Base-by-base conservation (phyloP, 1,284 basidiomycete genomes). In the Malassezia slooffiae region DNA sequence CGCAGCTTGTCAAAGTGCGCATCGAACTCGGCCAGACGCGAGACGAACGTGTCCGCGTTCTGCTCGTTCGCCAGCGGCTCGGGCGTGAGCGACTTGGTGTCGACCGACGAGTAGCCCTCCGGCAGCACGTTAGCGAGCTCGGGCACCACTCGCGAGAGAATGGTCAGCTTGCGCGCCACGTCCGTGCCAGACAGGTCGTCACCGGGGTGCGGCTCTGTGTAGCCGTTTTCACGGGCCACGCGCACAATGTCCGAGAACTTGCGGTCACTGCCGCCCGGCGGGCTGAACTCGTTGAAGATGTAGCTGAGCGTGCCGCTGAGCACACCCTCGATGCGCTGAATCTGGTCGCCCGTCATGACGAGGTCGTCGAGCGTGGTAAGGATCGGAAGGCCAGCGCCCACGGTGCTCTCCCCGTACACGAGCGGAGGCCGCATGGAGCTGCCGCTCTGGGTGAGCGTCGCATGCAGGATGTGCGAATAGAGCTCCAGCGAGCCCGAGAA, bases 191-290 rank as follows among this genome's bases (percentile, higher is more conserved):
- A 89, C 21, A 97, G 79, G 69, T 97, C 93, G 63, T 96, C 91
- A 38, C 81, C 85, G 0, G 91, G 91, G 71, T 97, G 86, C 3
- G 93, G 93, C 74, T 97, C 91, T 85, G 91, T 97, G 73, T 91
- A 97, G 0, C 91, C 93, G 59, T 85, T 85, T 60, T 86, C 83
- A 45, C 87, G 83, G 12, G 93, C 93, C 30, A 82, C 72, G 55
- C 79, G 79, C 54, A 97, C 90, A 37, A 97, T 82, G 15, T 85
- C 81, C 3, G 86, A 90, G 72, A 97, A 96, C 58, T 72, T 73
- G 40, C 63, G 57, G 23, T 54, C 34, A 74, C 76, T 19, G 8
- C 62, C 60, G 31, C 63, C 63, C 74, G 71, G 54, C 3, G 62
- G 61, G 20, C 57, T 60, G 42, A 89, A 99, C 57, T 89, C 82